Conservation (phyloP, 192 early-diverging fungal species). For the Pilaira anomala region DNA sequence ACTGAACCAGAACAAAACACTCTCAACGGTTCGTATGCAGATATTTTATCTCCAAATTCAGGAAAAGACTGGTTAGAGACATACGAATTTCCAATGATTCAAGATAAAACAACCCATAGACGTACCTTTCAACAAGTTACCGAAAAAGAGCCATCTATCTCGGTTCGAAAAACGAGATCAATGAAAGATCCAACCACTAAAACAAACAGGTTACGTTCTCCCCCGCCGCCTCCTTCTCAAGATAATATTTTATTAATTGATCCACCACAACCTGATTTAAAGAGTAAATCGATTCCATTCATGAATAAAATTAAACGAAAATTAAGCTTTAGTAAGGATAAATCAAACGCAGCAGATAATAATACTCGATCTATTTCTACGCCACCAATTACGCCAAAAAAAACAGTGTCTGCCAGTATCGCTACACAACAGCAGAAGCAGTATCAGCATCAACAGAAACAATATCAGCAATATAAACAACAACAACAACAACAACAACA, state of each 20-base stretch:
- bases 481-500: too few species aligned
- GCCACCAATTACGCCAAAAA: background rate
- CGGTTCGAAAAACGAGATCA: background rate
- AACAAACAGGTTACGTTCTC: background rate
- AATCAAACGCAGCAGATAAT: too few species aligned
- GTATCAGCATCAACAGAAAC: background rate
- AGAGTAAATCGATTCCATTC: background rate
- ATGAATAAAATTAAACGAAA: background rate
- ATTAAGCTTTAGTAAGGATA: background rate
- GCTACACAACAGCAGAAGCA: background rate
- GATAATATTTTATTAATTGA: background rate
- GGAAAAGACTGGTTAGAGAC: slow-evolving; percentile 13
- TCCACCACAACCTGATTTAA: background rate
- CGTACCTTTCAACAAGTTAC: too few species aligned
- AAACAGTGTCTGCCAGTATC: background rate
- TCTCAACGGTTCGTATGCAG: background rate
- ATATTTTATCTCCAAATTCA: background rate
- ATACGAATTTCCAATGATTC: background rate
- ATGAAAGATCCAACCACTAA: background rate
- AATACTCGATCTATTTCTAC: background rate
- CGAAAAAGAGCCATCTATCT: background rate
- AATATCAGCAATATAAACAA: background rate
- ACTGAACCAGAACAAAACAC: slow-evolving; percentile 6
- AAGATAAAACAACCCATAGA: background rate
- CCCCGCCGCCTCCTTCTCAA: background rate